phyloP scores from a whole-genome alignment of 2,329 filamentous ascomycete species.

The Ophiostoma novo-ulmi region DNA sequence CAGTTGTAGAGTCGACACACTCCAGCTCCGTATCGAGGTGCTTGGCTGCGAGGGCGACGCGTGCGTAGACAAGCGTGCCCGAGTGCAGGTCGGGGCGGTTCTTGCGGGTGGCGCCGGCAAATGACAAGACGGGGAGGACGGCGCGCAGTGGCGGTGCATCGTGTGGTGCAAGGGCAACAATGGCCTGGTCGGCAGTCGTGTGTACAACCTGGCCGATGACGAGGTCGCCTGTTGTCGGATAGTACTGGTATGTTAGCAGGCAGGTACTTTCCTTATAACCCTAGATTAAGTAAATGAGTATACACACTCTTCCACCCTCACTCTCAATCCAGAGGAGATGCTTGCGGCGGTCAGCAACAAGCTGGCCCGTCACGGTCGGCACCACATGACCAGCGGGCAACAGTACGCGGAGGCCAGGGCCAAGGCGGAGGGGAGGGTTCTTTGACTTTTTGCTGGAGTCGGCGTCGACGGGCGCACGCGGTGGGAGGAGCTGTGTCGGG shows the following conservation, averaged over 20 bases:
- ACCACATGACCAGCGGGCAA: slow-evolving; percentile 70
- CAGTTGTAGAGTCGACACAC: slow-evolving; percentile 79
- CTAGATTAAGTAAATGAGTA: slow-evolving; percentile 29
- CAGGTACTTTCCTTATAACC: slow-evolving; percentile 31
- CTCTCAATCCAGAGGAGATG: slow-evolving; percentile 74
- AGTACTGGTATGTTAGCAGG: slow-evolving; percentile 55
- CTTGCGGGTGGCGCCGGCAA: slow-evolving; percentile 89
- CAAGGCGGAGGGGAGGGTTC: slow-evolving; percentile 69
- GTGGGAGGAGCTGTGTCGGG: slow-evolving; percentile 25
- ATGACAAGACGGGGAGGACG: slow-evolving; percentile 79
- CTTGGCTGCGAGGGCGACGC: slow-evolving; percentile 69
- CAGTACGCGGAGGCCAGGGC: slow-evolving; percentile 76
- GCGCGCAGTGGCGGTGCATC: slow-evolving; percentile 49
- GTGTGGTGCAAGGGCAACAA: slow-evolving; percentile 67
- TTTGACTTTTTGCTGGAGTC: slow-evolving; percentile 65
- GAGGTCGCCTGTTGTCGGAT: slow-evolving; percentile 73
- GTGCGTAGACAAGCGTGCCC: slow-evolving; percentile 82
- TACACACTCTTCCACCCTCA: slow-evolving; percentile 60
- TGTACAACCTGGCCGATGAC: slow-evolving; percentile 82
- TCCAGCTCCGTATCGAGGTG: slow-evolving; percentile 88
- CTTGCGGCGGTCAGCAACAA: slow-evolving; percentile 65
- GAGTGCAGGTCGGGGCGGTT: slow-evolving; percentile 71
- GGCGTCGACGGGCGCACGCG: slow-evolving; percentile 29
- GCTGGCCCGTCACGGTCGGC: slow-evolving; percentile 61
- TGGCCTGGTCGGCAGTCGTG: slow-evolving; percentile 70